These are phyloP conservation scores for Glycine soja DNA, from an alignment of 306 rosid genomes.

Conservation along the genomic window DNA sequence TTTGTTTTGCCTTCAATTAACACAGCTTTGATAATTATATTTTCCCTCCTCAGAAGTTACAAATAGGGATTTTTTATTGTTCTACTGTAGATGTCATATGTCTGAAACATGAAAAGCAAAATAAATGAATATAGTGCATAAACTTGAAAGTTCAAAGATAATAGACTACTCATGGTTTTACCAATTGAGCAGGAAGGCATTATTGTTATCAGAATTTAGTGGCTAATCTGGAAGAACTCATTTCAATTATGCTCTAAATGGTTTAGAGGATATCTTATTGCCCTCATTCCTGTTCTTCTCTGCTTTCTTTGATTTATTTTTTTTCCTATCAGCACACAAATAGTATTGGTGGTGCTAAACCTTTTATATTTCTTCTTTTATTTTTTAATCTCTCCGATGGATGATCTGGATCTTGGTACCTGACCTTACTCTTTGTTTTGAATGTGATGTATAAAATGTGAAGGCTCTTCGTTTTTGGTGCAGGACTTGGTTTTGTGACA, in stretches of 20 bases:
- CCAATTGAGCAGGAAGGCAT: conserved; percentile 22
- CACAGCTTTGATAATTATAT: conserved; percentile 12
- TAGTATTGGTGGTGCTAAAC: neutral
- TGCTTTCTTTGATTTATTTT: neutral
- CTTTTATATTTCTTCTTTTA: neutral
- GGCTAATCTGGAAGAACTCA: conserved; percentile 11
- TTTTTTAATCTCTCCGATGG: conserved; percentile 4
- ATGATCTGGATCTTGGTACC: conserved; percentile 12
- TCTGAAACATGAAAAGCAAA: conserved; percentile 26
- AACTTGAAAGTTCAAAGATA: conserved; percentile 18
- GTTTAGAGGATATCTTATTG: conserved; percentile 7
- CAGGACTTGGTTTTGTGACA: conserved; percentile 66
- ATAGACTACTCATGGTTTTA: conserved; percentile 28
- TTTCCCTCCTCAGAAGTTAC: neutral
- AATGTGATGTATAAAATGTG: conserved; percentile 35
- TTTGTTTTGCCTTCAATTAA: conserved; percentile 30
- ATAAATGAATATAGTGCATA: neutral
- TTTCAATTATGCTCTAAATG: conserved; percentile 24
- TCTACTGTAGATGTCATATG: neutral
- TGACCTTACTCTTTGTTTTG: conserved; percentile 18
- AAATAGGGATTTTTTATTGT: conserved; percentile 7
- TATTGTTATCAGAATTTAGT: conserved; percentile 11
- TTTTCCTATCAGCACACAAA: conserved; percentile 14
- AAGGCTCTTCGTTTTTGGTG: neutral
- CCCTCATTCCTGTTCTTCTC: conserved; percentile 27